These are phyloP conservation scores for Penicillium waksmanii DNA, from an alignment of 495 filamentous ascomycete species.

Conservation along the genomic window DNA sequence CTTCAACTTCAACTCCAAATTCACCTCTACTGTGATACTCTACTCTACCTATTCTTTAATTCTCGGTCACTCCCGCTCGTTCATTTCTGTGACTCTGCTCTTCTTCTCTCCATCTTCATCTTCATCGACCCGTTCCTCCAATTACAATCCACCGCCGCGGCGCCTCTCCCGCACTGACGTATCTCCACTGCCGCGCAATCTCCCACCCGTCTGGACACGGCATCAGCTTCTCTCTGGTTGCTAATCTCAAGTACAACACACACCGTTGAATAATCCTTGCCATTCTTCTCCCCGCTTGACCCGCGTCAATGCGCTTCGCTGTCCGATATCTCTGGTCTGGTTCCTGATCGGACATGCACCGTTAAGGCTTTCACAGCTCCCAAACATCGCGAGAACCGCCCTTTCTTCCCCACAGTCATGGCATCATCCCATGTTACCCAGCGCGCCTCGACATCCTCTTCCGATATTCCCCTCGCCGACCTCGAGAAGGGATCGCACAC, in stretches of 20 bases:
- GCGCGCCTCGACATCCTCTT: slow-evolving; percentile 27
- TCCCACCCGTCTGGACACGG: background rate
- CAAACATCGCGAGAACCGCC: background rate
- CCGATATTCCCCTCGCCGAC: slow-evolving; percentile 37
- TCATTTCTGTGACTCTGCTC: too few relatives aligned
- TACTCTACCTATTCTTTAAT: background rate
- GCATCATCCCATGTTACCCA: slow-evolving; percentile 15
- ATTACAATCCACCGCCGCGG: background rate
- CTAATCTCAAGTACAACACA: background rate
- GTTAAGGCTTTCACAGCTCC: background rate
- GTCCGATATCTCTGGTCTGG: background rate
- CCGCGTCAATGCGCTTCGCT: background rate
- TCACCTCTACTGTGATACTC: background rate
- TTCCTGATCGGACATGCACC: background rate
- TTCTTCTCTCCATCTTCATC: too few relatives aligned
- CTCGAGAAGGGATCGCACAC: slow-evolving; percentile 32
- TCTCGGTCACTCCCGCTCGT: background rate
- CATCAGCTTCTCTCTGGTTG: background rate
- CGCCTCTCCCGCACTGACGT: slow-evolving; percentile 6
- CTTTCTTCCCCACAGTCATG: slow-evolving; percentile 11
- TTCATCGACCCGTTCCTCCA: background rate
- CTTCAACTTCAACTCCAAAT: background rate
- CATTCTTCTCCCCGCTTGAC: background rate
- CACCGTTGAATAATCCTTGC: background rate
- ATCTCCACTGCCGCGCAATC: slow-evolving; percentile 4